phyloP scores from a whole-genome alignment of 1,284 basidiomycete species.

The Apiotrichum porosum region DNA sequence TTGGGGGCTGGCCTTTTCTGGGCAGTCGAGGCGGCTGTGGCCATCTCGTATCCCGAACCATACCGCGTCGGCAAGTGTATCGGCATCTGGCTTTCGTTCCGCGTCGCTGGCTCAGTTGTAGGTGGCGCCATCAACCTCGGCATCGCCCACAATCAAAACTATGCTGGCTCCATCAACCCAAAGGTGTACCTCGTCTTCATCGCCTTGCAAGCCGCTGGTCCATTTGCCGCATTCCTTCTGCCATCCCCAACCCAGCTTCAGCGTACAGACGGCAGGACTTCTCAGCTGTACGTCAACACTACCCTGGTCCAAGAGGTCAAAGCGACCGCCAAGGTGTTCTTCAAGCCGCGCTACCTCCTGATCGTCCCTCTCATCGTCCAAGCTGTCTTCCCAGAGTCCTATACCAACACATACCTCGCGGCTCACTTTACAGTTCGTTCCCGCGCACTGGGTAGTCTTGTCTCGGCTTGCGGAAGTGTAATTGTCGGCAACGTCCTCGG shows the following conservation, averaged over 20 bases:
- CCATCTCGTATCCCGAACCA: conserved; percentile 32
- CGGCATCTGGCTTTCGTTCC: conserved; percentile 35
- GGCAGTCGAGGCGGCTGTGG: conserved; percentile 25
- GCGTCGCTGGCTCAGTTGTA: conserved; percentile 33
- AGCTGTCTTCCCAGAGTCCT: conserved; percentile 8
- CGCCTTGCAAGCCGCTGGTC: conserved; percentile 31
- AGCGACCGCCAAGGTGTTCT: background rate
- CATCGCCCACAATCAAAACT: conserved; percentile 24
- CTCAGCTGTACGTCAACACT: conserved; percentile 3
- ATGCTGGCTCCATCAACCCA: conserved; percentile 5
- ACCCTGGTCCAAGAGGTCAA: background rate
- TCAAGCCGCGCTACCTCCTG: conserved; percentile 4
- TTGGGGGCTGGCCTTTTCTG: conserved; percentile 40
- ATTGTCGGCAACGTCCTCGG: conserved; percentile 4
- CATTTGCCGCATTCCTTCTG: conserved; percentile 8
- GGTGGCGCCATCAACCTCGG: conserved; percentile 42
- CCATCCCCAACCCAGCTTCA: conserved; percentile 6
- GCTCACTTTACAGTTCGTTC: conserved; percentile 5
- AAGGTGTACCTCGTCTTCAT: conserved; percentile 31
- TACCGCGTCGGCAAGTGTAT: conserved; percentile 32
- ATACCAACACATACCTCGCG: conserved; percentile 9
- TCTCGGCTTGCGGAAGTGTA: conserved; percentile 3
- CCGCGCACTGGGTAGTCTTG: conserved; percentile 3
- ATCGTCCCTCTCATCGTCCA: conserved; percentile 4
- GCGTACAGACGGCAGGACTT: conserved; percentile 1